Base-by-base conservation (phyloP, 345 rosid genomes). In the Brassica nigra region DNA sequence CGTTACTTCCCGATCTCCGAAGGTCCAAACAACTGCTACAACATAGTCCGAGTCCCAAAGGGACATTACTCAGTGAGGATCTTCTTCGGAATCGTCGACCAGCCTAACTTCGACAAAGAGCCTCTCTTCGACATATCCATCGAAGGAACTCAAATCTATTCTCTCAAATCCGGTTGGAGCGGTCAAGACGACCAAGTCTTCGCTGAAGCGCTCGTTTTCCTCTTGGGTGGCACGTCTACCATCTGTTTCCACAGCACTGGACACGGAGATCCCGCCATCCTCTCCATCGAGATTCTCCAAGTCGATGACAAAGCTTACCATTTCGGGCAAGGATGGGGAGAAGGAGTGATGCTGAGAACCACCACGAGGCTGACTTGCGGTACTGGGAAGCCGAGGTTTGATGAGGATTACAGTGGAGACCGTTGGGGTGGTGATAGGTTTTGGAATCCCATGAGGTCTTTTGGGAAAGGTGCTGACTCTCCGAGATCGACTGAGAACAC, bases 391-490 rank as follows among this genome's bases (percentile, higher is more conserved):
- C 74, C 91, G 1, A 92, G 77, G 81, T 93, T 96, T 66, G 98
- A 82, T 83, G 88, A 76, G 76, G 98, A 91, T 71, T 93, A 89
- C 36, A 80, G 87, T 42, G 99, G 88, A 14, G 91, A 93, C 76
- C 90, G 47, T 49, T 96, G 99, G 99, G 97, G 99, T 62, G 98
- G 99, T 80, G 99, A 96, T 83, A 93, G 99, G 82, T 96, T 89
- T 85, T 96, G 99, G 99, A 71, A 68, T 63, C 85, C 89, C 0
- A 74, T 88, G 55, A 80, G 74, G 67, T 84, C 97, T 61, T 96
- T 93, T 76, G 89, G 87, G 54, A 82, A 78, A 36, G 75, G 70
- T 74, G 83, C 91, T 31, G 99, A 90, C 87, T 75, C 81, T 74
- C 79, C 85, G 36, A 88, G 81, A 80, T 89, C 95, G 68, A 89